Evolutionary conservation across 306 rosid genomes (phyloP).

Genomic region (Styphnolobium japonicum): DNA sequence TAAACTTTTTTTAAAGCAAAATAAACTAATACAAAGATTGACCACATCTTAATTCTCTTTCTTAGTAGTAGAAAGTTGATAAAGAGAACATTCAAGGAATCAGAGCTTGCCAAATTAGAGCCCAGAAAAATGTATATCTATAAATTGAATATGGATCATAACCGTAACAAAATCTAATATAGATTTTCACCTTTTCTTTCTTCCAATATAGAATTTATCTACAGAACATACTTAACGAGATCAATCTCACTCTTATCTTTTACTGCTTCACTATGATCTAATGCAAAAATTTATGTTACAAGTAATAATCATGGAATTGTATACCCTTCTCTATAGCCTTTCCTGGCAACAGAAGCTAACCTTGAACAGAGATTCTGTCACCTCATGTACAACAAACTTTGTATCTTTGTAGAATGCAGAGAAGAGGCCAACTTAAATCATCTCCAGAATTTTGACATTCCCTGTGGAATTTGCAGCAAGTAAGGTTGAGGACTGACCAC

Average conservation of each 20-base stretch:
- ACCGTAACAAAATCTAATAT: constrained; percentile 41
- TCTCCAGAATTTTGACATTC: constrained; percentile 88
- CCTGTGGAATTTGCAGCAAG: constrained; percentile 95
- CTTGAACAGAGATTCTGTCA: constrained; percentile 28
- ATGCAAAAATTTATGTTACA: constrained; percentile 60
- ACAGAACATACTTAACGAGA: constrained; percentile 28
- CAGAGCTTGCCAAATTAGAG: neutral
- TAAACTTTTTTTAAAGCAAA: neutral
- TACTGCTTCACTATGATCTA: constrained; percentile 56
- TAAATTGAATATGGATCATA: constrained; percentile 30
- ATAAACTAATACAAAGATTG: neutral
- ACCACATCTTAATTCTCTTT: neutral
- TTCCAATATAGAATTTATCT: constrained; percentile 40
- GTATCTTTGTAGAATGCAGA: constrained; percentile 17
- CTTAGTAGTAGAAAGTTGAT: too few relatives aligned
- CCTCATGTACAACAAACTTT: constrained; percentile 27
- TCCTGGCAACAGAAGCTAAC: constrained; percentile 31
- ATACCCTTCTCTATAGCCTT: constrained; percentile 32
- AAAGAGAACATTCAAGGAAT: constrained; percentile 12
- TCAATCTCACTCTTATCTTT: constrained; percentile 49
- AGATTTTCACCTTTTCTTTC: constrained; percentile 28
- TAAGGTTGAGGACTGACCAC: constrained; percentile 76
- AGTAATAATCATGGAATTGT: constrained; percentile 41
- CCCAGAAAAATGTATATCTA: constrained; percentile 12
- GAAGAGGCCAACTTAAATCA: constrained; percentile 54